These are phyloP conservation scores for Mycena rosella DNA, from an alignment of 768 basidiomycete genomes.

Conservation along the genomic window DNA sequence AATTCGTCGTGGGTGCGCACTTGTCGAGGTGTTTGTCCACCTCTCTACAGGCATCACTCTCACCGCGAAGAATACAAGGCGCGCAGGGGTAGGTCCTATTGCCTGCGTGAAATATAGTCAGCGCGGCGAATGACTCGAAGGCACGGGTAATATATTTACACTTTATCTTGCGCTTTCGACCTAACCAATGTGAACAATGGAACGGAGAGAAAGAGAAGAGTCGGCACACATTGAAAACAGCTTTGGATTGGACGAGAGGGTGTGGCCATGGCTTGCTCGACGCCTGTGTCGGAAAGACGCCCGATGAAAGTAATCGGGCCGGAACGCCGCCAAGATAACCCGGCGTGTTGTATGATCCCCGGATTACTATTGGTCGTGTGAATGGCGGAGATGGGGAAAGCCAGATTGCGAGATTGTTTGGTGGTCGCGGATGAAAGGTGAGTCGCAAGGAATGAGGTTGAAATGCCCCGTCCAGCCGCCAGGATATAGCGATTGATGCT, in stretches of 20 bases:
- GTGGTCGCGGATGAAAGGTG: too few species aligned
- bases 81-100: conserved; percentile 45
- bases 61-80: conserved; percentile 44
- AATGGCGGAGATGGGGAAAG: not conserved
- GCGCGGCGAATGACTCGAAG: not conserved
- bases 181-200: conserved; percentile 17
- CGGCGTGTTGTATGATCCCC: not conserved
- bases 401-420: not conserved
- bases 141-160: conserved; percentile 26
- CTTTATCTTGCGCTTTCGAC: conserved; percentile 48
- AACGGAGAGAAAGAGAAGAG: not conserved
- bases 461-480: too few species aligned
- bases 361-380: not conserved
- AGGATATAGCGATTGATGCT: too few species aligned
- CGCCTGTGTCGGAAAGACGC: not conserved
- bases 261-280: conserved; percentile 22
- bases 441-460: too few species aligned
- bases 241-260: conserved; percentile 44
- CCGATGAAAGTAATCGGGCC: not conserved
- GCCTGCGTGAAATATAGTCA: conserved; percentile 29
- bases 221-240: conserved; percentile 43
- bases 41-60: conserved; percentile 43
- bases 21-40: conserved; percentile 39
- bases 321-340: not conserved
- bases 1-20: conserved; percentile 15